Base-by-base conservation (phyloP, 352 stramenopile genomes). In the Phytophthora chlamydospora region DNA sequence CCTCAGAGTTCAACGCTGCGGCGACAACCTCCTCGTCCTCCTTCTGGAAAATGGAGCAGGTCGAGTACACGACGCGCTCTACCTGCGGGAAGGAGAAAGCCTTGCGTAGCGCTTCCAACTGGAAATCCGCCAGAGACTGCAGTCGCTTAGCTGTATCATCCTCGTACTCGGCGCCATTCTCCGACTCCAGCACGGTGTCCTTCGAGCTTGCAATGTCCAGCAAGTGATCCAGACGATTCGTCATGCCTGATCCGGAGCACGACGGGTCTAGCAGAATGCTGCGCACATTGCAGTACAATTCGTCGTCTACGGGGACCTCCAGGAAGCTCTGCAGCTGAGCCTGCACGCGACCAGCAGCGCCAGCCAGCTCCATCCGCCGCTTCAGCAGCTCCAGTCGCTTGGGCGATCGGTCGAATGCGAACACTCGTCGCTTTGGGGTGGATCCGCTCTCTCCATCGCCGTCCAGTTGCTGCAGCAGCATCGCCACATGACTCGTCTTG, bases 401-500 rank as follows among this genome's bases (percentile, higher is more conserved):
- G 6, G 80, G 65, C 21, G 81, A 95, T 31, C 96, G 90, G 62
- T 99, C 97, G 45, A 98, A 98, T 10, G 96, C 97, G 66, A 98
- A 96, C 38, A 99, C 91, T 44, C 88, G 91, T 47, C 82, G 88
- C 31, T 87, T 66, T 35, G 72, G 65, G 11, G 46, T 46, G 5
- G 13, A 51, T 69, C 50, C 73, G 12, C 63, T 62, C 27, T 55
- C 60, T 10, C 56, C 70, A 75, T 55, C 80, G 6, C 83, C 51
- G 35, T 66, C 66, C 43, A 80, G 89, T 57, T 83, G 88, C 84
- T 90, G 75, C 45, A 99, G 42, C 17, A 98, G 73, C 57, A 98
- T 94, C 11, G 97, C 97, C 12, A 98, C 75, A 75, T 99, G 97
- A 68, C 90, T 98, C 14, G 97, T 99, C 78, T 99, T 99, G 79